A percentile compares a stretch with the other conserved stretches of the same genome.
Evolutionary conservation across 2,329 filamentous ascomycete species (phyloP).

Genomic region (Colletotrichum trifolii): DNA sequence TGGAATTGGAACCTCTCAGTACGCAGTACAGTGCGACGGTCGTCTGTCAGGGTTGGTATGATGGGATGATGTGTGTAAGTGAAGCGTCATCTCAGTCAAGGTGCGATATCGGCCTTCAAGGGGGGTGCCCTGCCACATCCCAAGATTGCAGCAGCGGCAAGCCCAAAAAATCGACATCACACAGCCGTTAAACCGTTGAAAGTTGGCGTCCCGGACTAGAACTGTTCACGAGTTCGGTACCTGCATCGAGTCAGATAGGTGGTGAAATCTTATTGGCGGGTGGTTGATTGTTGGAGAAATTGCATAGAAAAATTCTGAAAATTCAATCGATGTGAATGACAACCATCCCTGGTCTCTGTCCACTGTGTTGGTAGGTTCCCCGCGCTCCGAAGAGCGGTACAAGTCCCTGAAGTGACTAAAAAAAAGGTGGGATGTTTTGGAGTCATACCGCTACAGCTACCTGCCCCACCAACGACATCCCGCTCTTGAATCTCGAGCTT

Average conservation of each 20-base stretch:
- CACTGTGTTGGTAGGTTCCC: conserved; percentile 10
- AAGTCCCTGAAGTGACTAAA: conserved; percentile 16
- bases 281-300: neutral
- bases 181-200: too few species aligned
- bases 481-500: conserved; percentile 14
- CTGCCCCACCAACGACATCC: conserved; percentile 28
- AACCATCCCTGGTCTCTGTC: conserved; percentile 27
- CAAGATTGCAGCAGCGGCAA: too few species aligned
- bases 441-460: conserved; percentile 18
- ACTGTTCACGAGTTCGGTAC: neutral
- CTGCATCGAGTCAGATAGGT: neutral
- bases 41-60: too few species aligned
- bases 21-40: too few species aligned
- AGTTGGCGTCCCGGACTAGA: neutral
- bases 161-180: too few species aligned
- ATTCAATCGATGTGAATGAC: neutral
- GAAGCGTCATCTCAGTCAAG: neutral
- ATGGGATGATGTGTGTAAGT: neutral
- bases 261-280: neutral
- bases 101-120: neutral
- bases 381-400: conserved; percentile 35
- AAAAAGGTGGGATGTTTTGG: conserved; percentile 33
- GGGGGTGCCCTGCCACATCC: too few species aligned
- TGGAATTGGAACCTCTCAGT: too few species aligned
- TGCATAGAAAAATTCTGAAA: neutral